Percentiles rank a stretch among this genome's conserved stretches.
These are phyloP conservation scores for Diaporthe capsici DNA, from an alignment of 2,329 filamentous ascomycete species.

Conservation along the genomic window DNA sequence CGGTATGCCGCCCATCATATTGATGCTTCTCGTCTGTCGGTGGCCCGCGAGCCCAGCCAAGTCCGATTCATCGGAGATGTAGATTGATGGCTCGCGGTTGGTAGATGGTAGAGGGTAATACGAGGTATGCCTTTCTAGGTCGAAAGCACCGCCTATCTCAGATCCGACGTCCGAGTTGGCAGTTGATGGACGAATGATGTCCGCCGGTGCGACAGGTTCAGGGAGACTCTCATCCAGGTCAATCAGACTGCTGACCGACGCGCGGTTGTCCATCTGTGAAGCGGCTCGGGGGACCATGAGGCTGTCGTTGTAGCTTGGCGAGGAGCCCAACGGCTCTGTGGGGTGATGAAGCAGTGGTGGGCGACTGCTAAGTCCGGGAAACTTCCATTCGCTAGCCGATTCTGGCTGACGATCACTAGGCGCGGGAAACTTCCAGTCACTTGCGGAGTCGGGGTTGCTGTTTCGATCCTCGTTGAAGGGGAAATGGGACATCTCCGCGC, in stretches of 20 bases:
- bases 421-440: slow-evolving; percentile 26
- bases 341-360: slow-evolving; percentile 62
- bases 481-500: slow-evolving; percentile 63
- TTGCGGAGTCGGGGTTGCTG: slow-evolving; percentile 26
- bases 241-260: slow-evolving; percentile 54
- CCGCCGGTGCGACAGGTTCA: slow-evolving; percentile 59
- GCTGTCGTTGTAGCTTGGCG: slow-evolving; percentile 50
- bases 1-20: slow-evolving; percentile 25
- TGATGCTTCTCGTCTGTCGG: slow-evolving; percentile 43
- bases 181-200: slow-evolving; percentile 69
- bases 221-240: slow-evolving; percentile 55
- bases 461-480: slow-evolving; percentile 54
- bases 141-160: slow-evolving; percentile 70
- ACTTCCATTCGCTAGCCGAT: slow-evolving; percentile 28
- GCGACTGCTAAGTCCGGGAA: slow-evolving; percentile 51
- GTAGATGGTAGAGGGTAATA: slow-evolving; percentile 59
- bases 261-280: slow-evolving; percentile 50
- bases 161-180: slow-evolving; percentile 72
- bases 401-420: neutral
- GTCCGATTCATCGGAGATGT: slow-evolving; percentile 58
- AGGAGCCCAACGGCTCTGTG: slow-evolving; percentile 58
- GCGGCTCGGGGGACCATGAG: slow-evolving; percentile 47
- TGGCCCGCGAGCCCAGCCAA: slow-evolving; percentile 54
- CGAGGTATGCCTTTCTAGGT: slow-evolving; percentile 74
- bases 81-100: slow-evolving; percentile 57